Evolutionary conservation across 768 basidiomycete species (phyloP).

Genomic region (Trametes coccinea): DNA sequence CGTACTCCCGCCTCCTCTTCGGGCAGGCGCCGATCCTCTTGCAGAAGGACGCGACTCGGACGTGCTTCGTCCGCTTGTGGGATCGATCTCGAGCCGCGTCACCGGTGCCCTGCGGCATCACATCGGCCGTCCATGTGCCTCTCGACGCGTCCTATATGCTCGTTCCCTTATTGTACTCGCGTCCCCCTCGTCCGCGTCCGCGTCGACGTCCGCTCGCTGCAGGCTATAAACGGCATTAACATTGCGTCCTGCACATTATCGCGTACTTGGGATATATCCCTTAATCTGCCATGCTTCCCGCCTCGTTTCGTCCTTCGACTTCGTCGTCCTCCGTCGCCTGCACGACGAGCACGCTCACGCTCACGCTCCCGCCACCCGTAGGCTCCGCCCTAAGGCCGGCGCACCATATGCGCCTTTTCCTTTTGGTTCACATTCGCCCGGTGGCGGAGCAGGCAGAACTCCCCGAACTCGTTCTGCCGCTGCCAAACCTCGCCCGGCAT

Average conservation of each 20-base stretch:
- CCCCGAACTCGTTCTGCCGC: conserved; percentile 73
- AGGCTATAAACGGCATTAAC: conserved; percentile 5
- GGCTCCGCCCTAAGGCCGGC: conserved; percentile 8
- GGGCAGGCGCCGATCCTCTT: conserved; percentile 4
- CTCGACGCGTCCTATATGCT: background rate
- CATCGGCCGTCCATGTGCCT: conserved; percentile 6
- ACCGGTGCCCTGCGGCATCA: conserved; percentile 3
- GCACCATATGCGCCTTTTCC: conserved; percentile 25
- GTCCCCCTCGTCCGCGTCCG: background rate
- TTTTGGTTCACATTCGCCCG: conserved; percentile 37
- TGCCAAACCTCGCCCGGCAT: conserved; percentile 73
- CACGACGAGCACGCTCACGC: background rate
- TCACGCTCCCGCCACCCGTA: too few relatives aligned
- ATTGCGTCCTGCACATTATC: background rate
- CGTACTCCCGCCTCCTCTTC: background rate
- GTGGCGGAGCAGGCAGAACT: conserved; percentile 87
- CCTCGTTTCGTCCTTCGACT: background rate
- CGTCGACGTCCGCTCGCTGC: background rate
- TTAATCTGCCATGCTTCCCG: background rate
- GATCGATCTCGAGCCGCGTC: conserved; percentile 4
- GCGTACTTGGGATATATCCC: background rate
- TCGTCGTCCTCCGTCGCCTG: background rate
- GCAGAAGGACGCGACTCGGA: background rate
- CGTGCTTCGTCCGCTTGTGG: background rate
- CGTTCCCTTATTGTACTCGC: background rate